Conservation (phyloP, 2,329 filamentous ascomycete species). For the Colletotrichum navitas region DNA sequence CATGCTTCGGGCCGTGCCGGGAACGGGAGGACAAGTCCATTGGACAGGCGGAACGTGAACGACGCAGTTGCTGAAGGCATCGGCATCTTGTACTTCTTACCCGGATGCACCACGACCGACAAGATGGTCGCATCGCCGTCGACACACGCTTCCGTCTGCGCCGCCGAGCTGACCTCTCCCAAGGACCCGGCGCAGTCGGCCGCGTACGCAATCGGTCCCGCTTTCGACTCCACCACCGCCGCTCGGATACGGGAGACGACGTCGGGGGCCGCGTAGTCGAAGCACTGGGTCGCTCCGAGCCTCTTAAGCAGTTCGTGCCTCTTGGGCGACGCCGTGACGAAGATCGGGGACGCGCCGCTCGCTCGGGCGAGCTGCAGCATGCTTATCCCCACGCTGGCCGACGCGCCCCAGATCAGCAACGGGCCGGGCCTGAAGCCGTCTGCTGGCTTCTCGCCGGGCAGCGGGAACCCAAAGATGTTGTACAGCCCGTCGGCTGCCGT, state of each 20-base stretch:
- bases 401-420: conserved; percentile 55
- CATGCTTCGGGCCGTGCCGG: conserved; percentile 3
- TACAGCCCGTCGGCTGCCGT: conserved; percentile 45
- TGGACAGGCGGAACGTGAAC: neutral
- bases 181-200: conserved; percentile 26
- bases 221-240: conserved; percentile 13
- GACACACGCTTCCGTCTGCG: conserved; percentile 18
- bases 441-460: conserved; percentile 26
- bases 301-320: conserved; percentile 50
- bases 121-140: neutral
- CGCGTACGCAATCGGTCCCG: conserved; percentile 26
- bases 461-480: conserved; percentile 42
- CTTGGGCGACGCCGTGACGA: conserved; percentile 50
- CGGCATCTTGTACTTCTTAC: conserved; percentile 20
- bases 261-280: conserved; percentile 49
- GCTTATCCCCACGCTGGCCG: conserved; percentile 50
- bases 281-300: conserved; percentile 51
- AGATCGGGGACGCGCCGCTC: conserved; percentile 49
- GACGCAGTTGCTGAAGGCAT: conserved; percentile 9
- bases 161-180: neutral
- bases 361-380: conserved; percentile 53
- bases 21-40: neutral
- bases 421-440: conserved; percentile 38
- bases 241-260: conserved; percentile 12
- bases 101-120: conserved; percentile 16